phyloP scores from a whole-genome alignment of 768 basidiomycete species.

The Suillus hirtellus region DNA sequence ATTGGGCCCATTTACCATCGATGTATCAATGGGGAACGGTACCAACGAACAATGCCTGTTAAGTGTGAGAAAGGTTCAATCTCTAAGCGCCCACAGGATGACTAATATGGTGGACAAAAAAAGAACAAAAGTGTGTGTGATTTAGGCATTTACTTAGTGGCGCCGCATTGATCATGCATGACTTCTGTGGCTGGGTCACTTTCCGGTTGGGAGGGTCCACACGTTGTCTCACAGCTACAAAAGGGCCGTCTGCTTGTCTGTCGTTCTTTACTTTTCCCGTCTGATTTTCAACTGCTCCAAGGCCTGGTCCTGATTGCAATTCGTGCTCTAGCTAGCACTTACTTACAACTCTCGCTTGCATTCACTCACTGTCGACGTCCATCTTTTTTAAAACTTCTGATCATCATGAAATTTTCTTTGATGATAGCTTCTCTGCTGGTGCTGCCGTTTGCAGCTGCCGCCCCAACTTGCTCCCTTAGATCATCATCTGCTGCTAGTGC shows the following conservation, averaged over 20 bases:
- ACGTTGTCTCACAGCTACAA: slow-evolving; percentile 1
- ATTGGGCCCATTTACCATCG: neutral
- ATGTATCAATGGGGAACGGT: neutral
- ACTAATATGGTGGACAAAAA: neutral
- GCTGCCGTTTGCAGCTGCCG: slow-evolving; percentile 30
- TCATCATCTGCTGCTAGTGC: slow-evolving; percentile 6
- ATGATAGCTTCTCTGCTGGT: slow-evolving; percentile 23
- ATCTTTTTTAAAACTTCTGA: neutral
- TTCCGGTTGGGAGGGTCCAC: neutral
- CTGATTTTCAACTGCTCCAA: neutral
- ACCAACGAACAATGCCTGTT: neutral
- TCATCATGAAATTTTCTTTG: slow-evolving; percentile 19
- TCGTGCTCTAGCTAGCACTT: slow-evolving; percentile 13
- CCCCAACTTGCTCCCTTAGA: slow-evolving; percentile 28
- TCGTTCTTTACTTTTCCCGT: slow-evolving; percentile 2
- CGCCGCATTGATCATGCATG: neutral
- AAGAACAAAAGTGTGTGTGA: slow-evolving; percentile 3
- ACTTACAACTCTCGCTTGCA: slow-evolving; percentile 9
- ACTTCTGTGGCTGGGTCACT: neutral
- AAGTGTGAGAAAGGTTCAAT: neutral
- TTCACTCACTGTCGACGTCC: slow-evolving; percentile 11
- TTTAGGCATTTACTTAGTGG: neutral
- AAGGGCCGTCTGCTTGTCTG: neutral
- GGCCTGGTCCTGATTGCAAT: slow-evolving; percentile 6
- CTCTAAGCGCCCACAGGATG: neutral